A percentile compares a stretch with the other conserved stretches of the same genome.
These are phyloP conservation scores for Mycena leptocephala DNA, from an alignment of 768 basidiomycete genomes.

Conservation along the genomic window DNA sequence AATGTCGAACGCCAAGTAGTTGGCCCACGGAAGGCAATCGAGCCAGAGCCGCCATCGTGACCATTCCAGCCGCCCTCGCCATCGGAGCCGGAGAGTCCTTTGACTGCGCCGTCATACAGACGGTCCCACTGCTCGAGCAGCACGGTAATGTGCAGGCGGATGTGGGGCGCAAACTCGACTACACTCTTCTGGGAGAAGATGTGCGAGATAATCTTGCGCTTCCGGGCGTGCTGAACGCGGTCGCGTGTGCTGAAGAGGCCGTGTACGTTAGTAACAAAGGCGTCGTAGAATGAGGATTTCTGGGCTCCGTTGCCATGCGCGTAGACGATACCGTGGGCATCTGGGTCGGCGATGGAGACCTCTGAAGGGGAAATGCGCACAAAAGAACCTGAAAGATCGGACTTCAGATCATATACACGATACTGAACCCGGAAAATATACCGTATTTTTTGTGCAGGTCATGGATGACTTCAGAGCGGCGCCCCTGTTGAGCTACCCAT, in stretches of 20 bases:
- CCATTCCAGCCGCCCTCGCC: no score
- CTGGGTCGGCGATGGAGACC: slow-evolving; percentile 84
- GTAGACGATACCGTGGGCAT: slow-evolving; percentile 82
- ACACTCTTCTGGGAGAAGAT: slow-evolving; percentile 91
- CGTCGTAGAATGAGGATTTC: slow-evolving; percentile 86
- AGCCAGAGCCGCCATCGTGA: slow-evolving; percentile 84
- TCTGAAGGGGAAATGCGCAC: slow-evolving; percentile 87
- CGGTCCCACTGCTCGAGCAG: slow-evolving; percentile 85
- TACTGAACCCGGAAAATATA: no score
- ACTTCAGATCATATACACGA: no score
- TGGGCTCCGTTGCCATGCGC: slow-evolving; percentile 87
- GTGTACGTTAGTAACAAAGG: slow-evolving; percentile 81
- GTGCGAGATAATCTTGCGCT: slow-evolving; percentile 92
- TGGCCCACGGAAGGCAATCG: slow-evolving; percentile 79
- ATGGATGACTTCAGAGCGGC: slow-evolving; percentile 84
- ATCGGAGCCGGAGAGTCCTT: slow-evolving; percentile 71
- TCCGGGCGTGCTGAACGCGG: slow-evolving; percentile 85
- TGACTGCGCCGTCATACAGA: slow-evolving; percentile 68
- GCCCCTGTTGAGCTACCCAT: slow-evolving; percentile 73
- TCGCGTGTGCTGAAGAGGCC: slow-evolving; percentile 87
- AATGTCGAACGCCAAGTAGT: slow-evolving; percentile 77
- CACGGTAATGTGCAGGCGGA: slow-evolving; percentile 70
- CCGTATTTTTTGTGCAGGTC: slow-evolving; percentile 82
- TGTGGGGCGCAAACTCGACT: slow-evolving; percentile 87
- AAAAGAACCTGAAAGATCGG: slow-evolving; percentile 65